These are phyloP conservation scores for Agrocybe pediades DNA, from an alignment of 768 basidiomycete genomes.

Conservation along the genomic window DNA sequence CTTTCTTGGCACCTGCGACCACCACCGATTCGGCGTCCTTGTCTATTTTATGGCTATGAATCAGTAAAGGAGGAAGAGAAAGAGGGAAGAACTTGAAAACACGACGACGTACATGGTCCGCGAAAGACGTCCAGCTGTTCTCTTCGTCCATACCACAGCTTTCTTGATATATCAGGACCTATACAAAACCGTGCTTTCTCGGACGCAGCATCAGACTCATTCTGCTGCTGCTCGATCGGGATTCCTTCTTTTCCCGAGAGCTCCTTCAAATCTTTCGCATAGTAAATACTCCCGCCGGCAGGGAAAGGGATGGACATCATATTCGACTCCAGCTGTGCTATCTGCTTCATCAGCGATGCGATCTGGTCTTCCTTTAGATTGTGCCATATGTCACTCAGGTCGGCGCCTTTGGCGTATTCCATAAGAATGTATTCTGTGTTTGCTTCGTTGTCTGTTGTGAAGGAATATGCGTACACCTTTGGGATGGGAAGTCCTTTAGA, in stretches of 20 bases:
- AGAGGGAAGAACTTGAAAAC: constrained; percentile 35
- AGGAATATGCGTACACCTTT: constrained; percentile 42
- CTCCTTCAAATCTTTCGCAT: constrained; percentile 43
- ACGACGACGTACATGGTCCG: constrained; percentile 53
- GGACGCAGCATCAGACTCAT: too few species aligned
- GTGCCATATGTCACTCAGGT: constrained; percentile 41
- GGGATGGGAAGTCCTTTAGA: constrained; percentile 40
- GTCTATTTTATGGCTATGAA: constrained; percentile 39
- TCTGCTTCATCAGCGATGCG: constrained; percentile 42
- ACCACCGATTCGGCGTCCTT: constrained; percentile 45
- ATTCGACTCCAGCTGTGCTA: constrained; percentile 45
- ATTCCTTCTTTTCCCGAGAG: constrained; percentile 32
- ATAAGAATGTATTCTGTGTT: constrained; percentile 47
- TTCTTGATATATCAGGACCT: constrained; percentile 43
- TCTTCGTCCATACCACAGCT: constrained; percentile 53
- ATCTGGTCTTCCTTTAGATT: constrained; percentile 38
- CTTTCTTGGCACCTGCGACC: constrained; percentile 43
- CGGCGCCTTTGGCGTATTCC: constrained; percentile 42
- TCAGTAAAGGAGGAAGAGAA: constrained; percentile 25
- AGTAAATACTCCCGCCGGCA: constrained; percentile 57
- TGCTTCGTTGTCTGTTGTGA: constrained; percentile 38
- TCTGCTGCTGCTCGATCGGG: too few species aligned
- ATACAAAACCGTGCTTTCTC: constrained; percentile 44
- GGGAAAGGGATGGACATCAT: constrained; percentile 54
- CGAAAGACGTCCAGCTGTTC: constrained; percentile 48